A percentile compares a stretch with the other conserved stretches of the same genome.
These are phyloP conservation scores for Calocybe cyanea DNA, from an alignment of 768 basidiomycete genomes.

Conservation along the genomic window DNA sequence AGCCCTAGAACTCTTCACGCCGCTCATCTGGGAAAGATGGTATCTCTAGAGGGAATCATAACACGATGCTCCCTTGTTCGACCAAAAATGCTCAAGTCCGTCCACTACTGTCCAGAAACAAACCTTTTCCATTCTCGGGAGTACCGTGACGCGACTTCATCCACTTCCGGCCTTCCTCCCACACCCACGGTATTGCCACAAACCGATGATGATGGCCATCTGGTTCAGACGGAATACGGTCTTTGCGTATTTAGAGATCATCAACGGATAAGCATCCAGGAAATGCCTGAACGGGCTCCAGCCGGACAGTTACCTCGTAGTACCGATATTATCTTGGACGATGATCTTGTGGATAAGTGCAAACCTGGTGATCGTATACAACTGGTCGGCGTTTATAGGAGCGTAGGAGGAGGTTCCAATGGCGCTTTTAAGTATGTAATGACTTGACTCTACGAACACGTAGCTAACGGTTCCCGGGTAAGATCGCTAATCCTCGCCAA, in stretches of 20 bases:
- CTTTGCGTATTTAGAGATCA: slow-evolving; percentile 91
- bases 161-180: slow-evolving; percentile 81
- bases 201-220: slow-evolving; percentile 85
- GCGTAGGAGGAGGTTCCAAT: slow-evolving; percentile 84
- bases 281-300: slow-evolving; percentile 99
- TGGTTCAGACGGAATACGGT: slow-evolving; percentile 90
- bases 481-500: slow-evolving; percentile 94
- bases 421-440: slow-evolving; percentile 88
- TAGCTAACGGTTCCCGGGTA: neutral
- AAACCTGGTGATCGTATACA: slow-evolving; percentile 99
- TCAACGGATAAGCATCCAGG: slow-evolving; percentile 96
- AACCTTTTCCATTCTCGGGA: slow-evolving; percentile 78
- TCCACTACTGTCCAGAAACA: slow-evolving; percentile 93
- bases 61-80: slow-evolving; percentile 97
- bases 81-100: slow-evolving; percentile 96
- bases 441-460: slow-evolving; percentile 3
- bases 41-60: slow-evolving; percentile 96
- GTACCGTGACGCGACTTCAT: slow-evolving; percentile 90
- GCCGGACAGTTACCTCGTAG: slow-evolving; percentile 95
- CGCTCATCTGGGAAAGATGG: slow-evolving; percentile 91
- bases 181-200: slow-evolving; percentile 86
- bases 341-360: slow-evolving; percentile 94
- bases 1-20: slow-evolving; percentile 90
- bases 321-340: slow-evolving; percentile 93
- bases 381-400: slow-evolving; percentile 91